These are phyloP conservation scores for Pleurotus djamor DNA, from an alignment of 768 basidiomycete species.

Conservation along the genomic window DNA sequence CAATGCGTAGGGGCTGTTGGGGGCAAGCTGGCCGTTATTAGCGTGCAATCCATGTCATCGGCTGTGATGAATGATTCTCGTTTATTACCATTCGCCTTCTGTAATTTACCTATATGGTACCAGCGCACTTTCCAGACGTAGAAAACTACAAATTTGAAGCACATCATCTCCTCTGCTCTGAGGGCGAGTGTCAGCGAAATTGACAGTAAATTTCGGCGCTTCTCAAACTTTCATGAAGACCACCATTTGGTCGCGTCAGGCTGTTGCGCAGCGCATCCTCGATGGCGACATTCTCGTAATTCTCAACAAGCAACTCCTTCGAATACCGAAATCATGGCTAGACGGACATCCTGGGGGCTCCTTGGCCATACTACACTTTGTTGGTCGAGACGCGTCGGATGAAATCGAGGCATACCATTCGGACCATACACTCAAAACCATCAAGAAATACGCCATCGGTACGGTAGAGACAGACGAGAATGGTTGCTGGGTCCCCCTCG, in stretches of 20 bases:
- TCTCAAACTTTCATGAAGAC: no score
- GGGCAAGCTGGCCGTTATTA: no score
- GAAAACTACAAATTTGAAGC: no score
- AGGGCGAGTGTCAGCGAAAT: no score
- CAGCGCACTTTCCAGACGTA: no score
- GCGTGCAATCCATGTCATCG: no score
- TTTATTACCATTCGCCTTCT: no score
- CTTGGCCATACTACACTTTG: conserved; percentile 89
- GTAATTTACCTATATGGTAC: no score
- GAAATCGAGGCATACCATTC: conserved; percentile 93
- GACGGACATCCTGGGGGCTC: conserved; percentile 85
- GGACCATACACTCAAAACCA: conserved; percentile 48
- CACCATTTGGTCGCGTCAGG: conserved; percentile 33
- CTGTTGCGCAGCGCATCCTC: conserved; percentile 70
- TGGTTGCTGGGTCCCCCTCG: conserved; percentile 66
- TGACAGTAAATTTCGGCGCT: no score
- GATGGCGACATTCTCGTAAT: conserved; percentile 76
- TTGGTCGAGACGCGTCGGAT: conserved; percentile 92
- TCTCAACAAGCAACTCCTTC: conserved; percentile 60
- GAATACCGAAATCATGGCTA: conserved; percentile 77
- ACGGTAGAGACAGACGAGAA: conserved; percentile 57
- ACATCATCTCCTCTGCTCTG: no score
- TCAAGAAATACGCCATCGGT: conserved; percentile 69
- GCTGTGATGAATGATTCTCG: no score
- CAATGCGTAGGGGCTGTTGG: no score